Base-by-base conservation (phyloP, 352 stramenopile species). In the Pythium chondricola region DNA sequence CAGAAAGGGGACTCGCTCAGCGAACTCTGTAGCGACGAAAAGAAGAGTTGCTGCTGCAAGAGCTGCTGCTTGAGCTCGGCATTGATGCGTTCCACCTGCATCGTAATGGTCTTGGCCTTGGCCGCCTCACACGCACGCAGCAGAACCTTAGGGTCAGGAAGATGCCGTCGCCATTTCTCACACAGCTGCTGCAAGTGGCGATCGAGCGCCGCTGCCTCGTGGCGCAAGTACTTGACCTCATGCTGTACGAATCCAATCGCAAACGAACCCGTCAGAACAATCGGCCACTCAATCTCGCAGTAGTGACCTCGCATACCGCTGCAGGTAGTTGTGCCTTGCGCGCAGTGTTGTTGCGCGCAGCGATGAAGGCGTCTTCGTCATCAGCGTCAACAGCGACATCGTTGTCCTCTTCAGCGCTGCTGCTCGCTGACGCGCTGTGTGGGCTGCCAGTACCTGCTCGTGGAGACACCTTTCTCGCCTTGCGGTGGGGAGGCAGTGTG, bases 11-110 rank as follows among this genome's bases (percentile, higher is more conserved):
- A 69, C n/a, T 73, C 54, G 16, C 58, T 63, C 21, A 85, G 43
- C 27, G 69, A 60, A 37, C 67, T 60, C 47, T 83, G 65, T 33
- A 83, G 30, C 16, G 67, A 56, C 20, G 73, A 71, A 33, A 74
- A 81, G 53, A 74, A 78, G 22, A 85, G 55, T 29, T 85, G 73
- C 35, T 83, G 71, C 35, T 73, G 60, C 3, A 79, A 52, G 22
- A 79, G 45, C 38, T 78, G 63, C 42, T 76, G 54, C 46, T 77
- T 77, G 17, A 84, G 56, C 25, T 63, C 52, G 13, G 47, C 39
- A 35, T 84, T 84, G 20, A 75, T 61, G 41, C 62, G 58, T 51
- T 85, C 70, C 9, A 79, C 66, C 7, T 63, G 68, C 16, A 62
- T 55, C 18, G 68, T 77, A 26, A 75, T 47, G 18, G 58, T 47